Base-by-base conservation (phyloP, 441 rosid species). In the Pelargonium citronellum region DNA sequence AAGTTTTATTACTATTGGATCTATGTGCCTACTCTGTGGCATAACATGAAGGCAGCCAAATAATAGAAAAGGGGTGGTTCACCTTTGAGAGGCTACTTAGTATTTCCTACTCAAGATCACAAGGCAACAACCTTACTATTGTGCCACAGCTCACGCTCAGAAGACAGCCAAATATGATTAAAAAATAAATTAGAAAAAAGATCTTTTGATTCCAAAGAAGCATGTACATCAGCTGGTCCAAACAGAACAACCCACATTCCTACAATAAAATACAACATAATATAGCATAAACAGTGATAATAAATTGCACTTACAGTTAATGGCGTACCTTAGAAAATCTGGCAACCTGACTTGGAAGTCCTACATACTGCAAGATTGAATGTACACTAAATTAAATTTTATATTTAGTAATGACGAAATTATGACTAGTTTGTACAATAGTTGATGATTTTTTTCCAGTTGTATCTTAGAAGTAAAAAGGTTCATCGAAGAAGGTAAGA, bases 331-430 rank as follows among this genome's bases (percentile, higher is more conserved):
- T 95, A n/a, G 96, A 85, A 80, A 95, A 90, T 75, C 77, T 89
- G 77, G 97, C 99, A 75, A 90, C 86, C 69, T 89, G 96, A 83
- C 99, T 95, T 30, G 97, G 99, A 67, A 95, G 99, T 72, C 99
- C 96, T 27, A 95, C 91, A 65, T 86, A 82, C 97, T 95, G 90
- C 78, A 74, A 75, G 71, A 82, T 66, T 46, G 17, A 69, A 49
- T 39, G 30, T 44, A 30, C 64, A 53, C 57, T 41, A 64, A 66
- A 55, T 72, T 19, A 75, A 47, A 43, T 37, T 41, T 58, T 22
- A 47, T 27, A 11, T 34, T 67, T 1, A 27, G 30, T 27, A 27
- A 27, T 3, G 30, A 27, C 1, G 30, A 27, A 27, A 27, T 1
- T 27, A 27, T 27, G 30, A 27, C 30, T 27, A 27, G 30, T 27